phyloP scores from a whole-genome alignment of 352 stramenopile species.

The Phytophthora rubi region DNA sequence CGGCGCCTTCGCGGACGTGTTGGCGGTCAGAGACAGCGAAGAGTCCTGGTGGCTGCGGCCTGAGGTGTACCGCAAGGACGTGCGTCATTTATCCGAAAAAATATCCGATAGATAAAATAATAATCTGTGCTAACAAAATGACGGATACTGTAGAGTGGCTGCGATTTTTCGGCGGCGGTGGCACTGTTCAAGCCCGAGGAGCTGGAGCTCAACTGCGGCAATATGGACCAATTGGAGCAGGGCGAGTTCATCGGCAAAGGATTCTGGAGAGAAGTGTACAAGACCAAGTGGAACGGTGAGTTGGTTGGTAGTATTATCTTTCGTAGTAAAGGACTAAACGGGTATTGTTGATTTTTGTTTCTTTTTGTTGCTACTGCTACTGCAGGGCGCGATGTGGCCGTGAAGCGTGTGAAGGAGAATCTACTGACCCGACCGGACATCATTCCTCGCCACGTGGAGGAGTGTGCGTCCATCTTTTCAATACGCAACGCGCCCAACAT shows the following conservation, averaged over 20 bases:
- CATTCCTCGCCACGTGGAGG: constrained; percentile 74
- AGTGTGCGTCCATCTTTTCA: constrained; percentile 70
- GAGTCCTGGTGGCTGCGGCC: constrained; percentile 63
- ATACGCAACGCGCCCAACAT: constrained; percentile 78
- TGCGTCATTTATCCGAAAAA: constrained; percentile 13
- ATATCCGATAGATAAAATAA: too few relatives aligned
- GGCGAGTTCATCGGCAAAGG: constrained; percentile 69
- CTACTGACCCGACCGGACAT: constrained; percentile 64
- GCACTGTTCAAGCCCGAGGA: constrained; percentile 59
- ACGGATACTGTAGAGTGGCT: constrained; percentile 45
- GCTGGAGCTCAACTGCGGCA: constrained; percentile 73
- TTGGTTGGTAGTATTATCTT: not conserved
- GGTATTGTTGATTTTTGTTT: constrained; percentile 3
- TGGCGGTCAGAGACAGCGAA: constrained; percentile 13
- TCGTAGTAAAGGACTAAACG: not conserved
- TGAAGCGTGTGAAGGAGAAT: constrained; percentile 76
- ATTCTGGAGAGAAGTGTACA: constrained; percentile 79
- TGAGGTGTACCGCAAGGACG: constrained; percentile 49
- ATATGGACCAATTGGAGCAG: constrained; percentile 58
- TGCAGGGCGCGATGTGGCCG: constrained; percentile 59
- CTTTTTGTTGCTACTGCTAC: not conserved
- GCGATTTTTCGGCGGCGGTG: constrained; percentile 70
- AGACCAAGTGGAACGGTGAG: constrained; percentile 73
- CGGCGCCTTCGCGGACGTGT: constrained; percentile 14
- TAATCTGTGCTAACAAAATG: too few relatives aligned